A percentile compares a stretch with the other conserved stretches of the same genome.
phyloP scores from a whole-genome alignment of 768 basidiomycete genomes.

The Chiua virens region DNA sequence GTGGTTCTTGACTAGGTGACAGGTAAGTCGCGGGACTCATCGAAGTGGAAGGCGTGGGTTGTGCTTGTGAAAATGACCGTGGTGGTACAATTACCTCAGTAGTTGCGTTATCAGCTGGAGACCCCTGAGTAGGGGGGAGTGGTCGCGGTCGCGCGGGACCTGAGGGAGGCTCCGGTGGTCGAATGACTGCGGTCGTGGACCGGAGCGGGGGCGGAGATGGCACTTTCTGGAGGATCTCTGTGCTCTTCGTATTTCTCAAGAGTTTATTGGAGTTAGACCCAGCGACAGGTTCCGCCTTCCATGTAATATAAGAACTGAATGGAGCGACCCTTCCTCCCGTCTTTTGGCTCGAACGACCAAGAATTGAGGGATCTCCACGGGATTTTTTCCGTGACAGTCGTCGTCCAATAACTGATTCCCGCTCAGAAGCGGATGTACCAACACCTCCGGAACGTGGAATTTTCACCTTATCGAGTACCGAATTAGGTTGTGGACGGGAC shows the following conservation, averaged over 20 bases:
- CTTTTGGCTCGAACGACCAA: constrained; percentile 20
- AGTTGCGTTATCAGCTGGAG: constrained; percentile 17
- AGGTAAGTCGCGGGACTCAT: constrained; percentile 29
- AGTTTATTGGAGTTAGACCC: constrained; percentile 33
- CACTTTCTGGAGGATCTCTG: constrained; percentile 27
- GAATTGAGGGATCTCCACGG: constrained; percentile 20
- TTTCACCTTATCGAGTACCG: constrained; percentile 18
- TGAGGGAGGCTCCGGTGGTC: constrained; percentile 18
- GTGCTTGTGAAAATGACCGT: constrained; percentile 25
- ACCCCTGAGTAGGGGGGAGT: constrained; percentile 30
- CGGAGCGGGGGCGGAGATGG: constrained; percentile 23
- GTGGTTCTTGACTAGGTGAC: constrained; percentile 55
- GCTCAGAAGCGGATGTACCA: constrained; percentile 21
- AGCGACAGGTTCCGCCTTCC: constrained; percentile 33
- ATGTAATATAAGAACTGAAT: constrained; percentile 16
- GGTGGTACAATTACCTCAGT: constrained; percentile 16
- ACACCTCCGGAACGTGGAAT: constrained; percentile 13
- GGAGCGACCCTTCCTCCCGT: constrained; percentile 29
- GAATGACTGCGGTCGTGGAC: constrained; percentile 8
- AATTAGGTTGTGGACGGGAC: constrained; percentile 13
- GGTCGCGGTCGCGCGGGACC: constrained; percentile 27
- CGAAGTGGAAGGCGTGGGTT: constrained; percentile 21
- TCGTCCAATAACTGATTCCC: constrained; percentile 12
- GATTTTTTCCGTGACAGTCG: constrained; percentile 17
- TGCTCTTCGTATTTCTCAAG: constrained; percentile 29